Evolutionary conservation across 2,329 filamentous ascomycete species (phyloP), one percentile per base, ranked within the genome.

Genomic region (Neophaeococcomyces aloes): DNA sequence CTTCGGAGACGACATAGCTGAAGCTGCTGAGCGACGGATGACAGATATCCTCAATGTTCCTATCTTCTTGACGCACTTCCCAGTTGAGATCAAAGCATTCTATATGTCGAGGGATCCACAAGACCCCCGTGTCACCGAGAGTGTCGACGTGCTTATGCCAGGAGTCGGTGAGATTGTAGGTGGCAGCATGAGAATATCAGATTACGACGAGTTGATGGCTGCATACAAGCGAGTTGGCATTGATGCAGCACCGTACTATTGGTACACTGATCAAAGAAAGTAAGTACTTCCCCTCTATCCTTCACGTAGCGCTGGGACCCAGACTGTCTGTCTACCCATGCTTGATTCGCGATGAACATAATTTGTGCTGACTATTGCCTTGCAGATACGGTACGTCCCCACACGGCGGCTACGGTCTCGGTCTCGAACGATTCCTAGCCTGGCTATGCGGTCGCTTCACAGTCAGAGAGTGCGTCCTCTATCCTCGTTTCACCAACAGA

Each of bases 261-360:
- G 91, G 91, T 98, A 96, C 70, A 93, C 87, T 25, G 91, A 95
- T 68, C 87, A 94, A 76, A 75, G 88, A 61, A 94, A 91, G 85
- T 88, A 67, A 72, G 81, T 78, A 18, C 48, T 50, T 35, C 15
- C 41, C 17, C 32, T 36, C 7, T 30, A 43, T 40, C 35, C 42
- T 2, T 49, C 42, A 19, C 14, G 37, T 34, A 30, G 31, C 8
- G 29, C 6, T 15, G 14, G 23, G 5, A 27, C 23, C 23, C n/a
- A n/a, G n/a, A n/a, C n/a, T n/a, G n/a, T n/a, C n/a, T n/a, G n/a
- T n/a, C n/a, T n/a, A n/a, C n/a, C 23, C 23, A 10, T 27, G 10
- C 10, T 27, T 27, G 23, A 5, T 27, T 27, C 23, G 23, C 10
- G 5, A 3, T 14, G 39, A 11, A 17, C 8, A 37, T 40, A 27